These are phyloP conservation scores for Papilionanthe hybrid DNA, from an alignment of 116 monocot species.

Conservation along the genomic window DNA sequence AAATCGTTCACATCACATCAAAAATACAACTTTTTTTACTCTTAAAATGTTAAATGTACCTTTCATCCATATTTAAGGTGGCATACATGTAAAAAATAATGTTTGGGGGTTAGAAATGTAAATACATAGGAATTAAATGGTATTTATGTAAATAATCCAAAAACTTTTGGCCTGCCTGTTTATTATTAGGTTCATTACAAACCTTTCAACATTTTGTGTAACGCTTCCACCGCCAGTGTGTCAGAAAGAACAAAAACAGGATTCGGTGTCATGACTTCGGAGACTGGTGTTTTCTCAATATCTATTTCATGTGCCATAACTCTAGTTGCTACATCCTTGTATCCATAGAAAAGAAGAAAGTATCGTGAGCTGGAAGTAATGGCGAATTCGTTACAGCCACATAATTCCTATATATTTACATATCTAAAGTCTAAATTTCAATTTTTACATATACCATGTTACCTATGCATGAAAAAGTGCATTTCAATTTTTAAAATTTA, in stretches of 20 bases:
- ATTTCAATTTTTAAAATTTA: too few relatives aligned
- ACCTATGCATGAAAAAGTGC: too few relatives aligned
- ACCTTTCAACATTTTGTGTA: conserved; percentile 99
- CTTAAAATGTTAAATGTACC: too few relatives aligned
- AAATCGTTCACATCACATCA: too few relatives aligned
- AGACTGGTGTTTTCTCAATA: conserved; percentile 84
- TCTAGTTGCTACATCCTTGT: conserved; percentile 81
- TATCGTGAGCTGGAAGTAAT: background rate
- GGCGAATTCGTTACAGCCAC: background rate
- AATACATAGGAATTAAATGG: too few relatives aligned
- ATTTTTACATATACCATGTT: background rate
- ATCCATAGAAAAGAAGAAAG: conserved; percentile 6
- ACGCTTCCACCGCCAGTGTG: conserved; percentile 92
- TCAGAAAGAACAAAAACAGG: conserved; percentile 97
- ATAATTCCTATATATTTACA: too few relatives aligned
- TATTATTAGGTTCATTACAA: conserved; percentile 11
- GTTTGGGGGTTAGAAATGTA: too few relatives aligned
- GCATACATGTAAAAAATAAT: too few relatives aligned
- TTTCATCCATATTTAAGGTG: too few relatives aligned
- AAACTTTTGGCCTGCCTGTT: background rate
- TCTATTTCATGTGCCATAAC: conserved; percentile 89
- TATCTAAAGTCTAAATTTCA: background rate
- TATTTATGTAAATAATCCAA: too few relatives aligned
- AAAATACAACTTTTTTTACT: too few relatives aligned
- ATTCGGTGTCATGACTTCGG: conserved; percentile 87